Percentiles rank a stretch among this genome's conserved stretches.
These are phyloP conservation scores for Spiraea crenata DNA, from an alignment of 331 rosid genomes.

Conservation along the genomic window DNA sequence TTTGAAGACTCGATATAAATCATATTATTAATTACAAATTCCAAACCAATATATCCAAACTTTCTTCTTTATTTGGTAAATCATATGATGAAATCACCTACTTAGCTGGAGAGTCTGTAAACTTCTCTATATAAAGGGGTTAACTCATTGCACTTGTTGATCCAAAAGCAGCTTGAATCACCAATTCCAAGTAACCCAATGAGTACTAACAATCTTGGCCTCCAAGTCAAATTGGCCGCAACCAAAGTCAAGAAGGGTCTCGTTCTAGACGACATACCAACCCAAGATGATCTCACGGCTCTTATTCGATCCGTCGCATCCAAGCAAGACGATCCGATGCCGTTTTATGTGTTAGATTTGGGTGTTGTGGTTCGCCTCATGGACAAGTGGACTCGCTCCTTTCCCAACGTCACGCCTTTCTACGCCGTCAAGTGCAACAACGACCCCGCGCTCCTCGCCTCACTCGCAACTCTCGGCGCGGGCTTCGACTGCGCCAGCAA, in stretches of 20 bases:
- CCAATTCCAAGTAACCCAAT: too few relatives aligned
- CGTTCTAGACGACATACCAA: neutral
- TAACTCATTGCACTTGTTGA: too few relatives aligned
- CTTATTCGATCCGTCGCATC: neutral
- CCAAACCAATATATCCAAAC: too few relatives aligned
- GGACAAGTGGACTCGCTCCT: neutral
- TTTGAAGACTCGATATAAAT: too few relatives aligned
- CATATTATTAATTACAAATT: too few relatives aligned
- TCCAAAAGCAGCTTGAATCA: too few relatives aligned
- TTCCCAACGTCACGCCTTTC: neutral
- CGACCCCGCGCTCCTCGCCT: slow-evolving; percentile 3
- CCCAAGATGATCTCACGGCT: neutral
- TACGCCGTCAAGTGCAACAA: slow-evolving; percentile 3
- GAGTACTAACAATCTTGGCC: neutral
- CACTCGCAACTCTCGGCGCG: slow-evolving; percentile 1
- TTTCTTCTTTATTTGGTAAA: too few relatives aligned
- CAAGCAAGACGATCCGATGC: neutral
- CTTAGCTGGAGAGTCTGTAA: too few relatives aligned
- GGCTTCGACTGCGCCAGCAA: slow-evolving; percentile 10
- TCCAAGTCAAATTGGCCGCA: slow-evolving; percentile 8
- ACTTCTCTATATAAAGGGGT: too few relatives aligned
- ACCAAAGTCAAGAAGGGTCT: neutral
- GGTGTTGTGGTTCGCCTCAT: neutral
- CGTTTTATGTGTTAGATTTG: slow-evolving; percentile 1
- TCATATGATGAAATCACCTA: too few relatives aligned